Evolutionary conservation across 495 filamentous ascomycete genomes (phyloP).

Genomic region (Aspergillus heteromorphus): DNA sequence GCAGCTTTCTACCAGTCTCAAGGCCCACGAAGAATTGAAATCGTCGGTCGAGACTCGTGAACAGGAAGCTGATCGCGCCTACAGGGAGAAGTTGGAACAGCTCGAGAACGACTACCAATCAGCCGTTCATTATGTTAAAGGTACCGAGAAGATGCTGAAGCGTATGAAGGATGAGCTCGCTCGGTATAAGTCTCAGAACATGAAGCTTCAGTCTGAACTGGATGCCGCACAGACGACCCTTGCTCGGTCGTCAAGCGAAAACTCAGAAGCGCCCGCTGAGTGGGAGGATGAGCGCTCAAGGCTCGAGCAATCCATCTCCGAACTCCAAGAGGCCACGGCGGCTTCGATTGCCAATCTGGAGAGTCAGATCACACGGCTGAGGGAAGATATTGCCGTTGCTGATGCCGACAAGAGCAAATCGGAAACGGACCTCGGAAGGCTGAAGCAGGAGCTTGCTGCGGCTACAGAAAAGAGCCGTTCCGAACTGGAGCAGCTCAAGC

Average conservation of each 20-base stretch:
- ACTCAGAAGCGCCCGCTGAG: constrained; percentile 41
- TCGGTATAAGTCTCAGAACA: constrained; percentile 81
- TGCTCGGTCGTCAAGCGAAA: constrained; percentile 26
- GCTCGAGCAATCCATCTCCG: constrained; percentile 61
- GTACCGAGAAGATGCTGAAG: constrained; percentile 97
- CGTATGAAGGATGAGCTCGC: constrained; percentile 95
- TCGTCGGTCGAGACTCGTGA: constrained; percentile 67
- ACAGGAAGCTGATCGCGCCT: constrained; percentile 76
- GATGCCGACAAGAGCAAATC: constrained; percentile 64
- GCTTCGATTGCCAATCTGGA: constrained; percentile 64
- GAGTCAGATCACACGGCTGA: constrained; percentile 59
- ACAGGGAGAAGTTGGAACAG: constrained; percentile 85
- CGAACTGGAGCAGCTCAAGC: constrained; percentile 75
- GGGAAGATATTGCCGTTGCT: constrained; percentile 57
- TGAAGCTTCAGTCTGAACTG: constrained; percentile 74
- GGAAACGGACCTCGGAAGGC: constrained; percentile 49
- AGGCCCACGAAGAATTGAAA: constrained; percentile 80
- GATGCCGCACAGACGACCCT: constrained; percentile 46
- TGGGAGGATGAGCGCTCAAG: constrained; percentile 75
- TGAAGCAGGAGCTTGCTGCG: constrained; percentile 52
- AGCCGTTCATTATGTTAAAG: constrained; percentile 99
- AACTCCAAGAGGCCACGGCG: constrained; percentile 61
- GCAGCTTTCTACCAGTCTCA: constrained; percentile 71
- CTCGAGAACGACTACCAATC: constrained; percentile 97
- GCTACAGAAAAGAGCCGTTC: constrained; percentile 51